Conservation (phyloP, 2,329 filamentous ascomycete genomes). For the Botrytis byssoidea region DNA sequence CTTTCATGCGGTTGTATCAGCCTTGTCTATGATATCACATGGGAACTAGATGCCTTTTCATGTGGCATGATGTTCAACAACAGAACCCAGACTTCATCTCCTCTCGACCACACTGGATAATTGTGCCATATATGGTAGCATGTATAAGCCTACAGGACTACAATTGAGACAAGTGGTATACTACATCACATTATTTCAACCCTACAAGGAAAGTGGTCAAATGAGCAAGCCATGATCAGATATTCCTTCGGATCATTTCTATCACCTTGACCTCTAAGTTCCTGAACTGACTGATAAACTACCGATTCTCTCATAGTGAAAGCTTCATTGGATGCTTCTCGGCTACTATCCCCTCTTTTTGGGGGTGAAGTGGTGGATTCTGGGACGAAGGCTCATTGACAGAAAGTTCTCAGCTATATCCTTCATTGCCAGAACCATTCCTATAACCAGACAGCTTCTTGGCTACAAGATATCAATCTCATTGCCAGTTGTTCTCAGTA, state of each 20-base stretch:
- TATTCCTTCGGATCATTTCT: not conserved
- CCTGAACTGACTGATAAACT: not conserved
- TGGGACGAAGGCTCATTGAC: not conserved
- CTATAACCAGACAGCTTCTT: not conserved
- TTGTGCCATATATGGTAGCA: not conserved
- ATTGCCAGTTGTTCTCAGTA: not conserved
- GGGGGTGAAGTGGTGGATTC: not conserved
- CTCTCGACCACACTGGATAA: not conserved
- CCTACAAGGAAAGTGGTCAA: not conserved
- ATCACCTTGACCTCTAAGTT: not conserved
- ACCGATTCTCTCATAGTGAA: not conserved
- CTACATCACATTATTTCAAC: not conserved
- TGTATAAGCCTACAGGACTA: not conserved
- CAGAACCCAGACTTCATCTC: not conserved
- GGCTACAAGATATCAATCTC: not conserved
- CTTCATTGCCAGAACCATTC: not conserved
- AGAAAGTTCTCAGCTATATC: not conserved
- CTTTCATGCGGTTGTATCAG: not conserved
- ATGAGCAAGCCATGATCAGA: not conserved
- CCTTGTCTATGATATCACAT: slow-evolving; percentile 6
- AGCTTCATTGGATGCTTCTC: not conserved
- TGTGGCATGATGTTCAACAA: not conserved
- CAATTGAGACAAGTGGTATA: not conserved
- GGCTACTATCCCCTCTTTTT: not conserved
- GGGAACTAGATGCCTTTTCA: not conserved